Conservation (phyloP, 2,329 filamentous ascomycete genomes). For the Penicillium sp. region DNA sequence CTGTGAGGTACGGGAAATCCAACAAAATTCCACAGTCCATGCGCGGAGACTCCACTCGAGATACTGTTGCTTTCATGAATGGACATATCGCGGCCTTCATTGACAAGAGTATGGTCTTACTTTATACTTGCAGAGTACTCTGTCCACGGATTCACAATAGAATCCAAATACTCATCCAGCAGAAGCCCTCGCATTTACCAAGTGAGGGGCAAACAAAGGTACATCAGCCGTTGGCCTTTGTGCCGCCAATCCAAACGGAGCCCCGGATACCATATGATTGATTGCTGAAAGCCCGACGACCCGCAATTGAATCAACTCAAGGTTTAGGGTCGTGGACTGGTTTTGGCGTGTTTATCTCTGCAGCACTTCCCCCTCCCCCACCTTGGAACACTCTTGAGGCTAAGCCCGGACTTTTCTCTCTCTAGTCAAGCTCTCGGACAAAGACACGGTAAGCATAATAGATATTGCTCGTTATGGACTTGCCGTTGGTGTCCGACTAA, state of each 20-base stretch:
- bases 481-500: conserved; percentile 11
- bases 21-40: neutral
- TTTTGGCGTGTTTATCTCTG: conserved; percentile 9
- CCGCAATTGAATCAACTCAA: conserved; percentile 19
- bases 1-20: conserved; percentile 5
- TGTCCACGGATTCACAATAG: neutral
- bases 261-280: conserved; percentile 21
- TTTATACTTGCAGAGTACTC: neutral
- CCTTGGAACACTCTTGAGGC: conserved; percentile 3
- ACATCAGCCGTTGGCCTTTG: conserved; percentile 17
- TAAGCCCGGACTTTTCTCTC: conserved; percentile 2
- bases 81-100: neutral
- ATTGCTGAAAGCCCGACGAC: conserved; percentile 8
- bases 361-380: conserved; percentile 11
- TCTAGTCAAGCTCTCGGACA: neutral
- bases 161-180: neutral
- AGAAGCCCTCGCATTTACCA: neutral
- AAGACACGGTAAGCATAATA: conserved; percentile 15
- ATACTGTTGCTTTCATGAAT: neutral
- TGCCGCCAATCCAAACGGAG: conserved; percentile 16
- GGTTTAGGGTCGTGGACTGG: conserved; percentile 15
- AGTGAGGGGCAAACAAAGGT: conserved; percentile 13
- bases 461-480: conserved; percentile 7
- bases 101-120: neutral
- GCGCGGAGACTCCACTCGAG: neutral